phyloP scores from a whole-genome alignment of 2,329 filamentous ascomycete genomes.

The Cercospora beticola region DNA sequence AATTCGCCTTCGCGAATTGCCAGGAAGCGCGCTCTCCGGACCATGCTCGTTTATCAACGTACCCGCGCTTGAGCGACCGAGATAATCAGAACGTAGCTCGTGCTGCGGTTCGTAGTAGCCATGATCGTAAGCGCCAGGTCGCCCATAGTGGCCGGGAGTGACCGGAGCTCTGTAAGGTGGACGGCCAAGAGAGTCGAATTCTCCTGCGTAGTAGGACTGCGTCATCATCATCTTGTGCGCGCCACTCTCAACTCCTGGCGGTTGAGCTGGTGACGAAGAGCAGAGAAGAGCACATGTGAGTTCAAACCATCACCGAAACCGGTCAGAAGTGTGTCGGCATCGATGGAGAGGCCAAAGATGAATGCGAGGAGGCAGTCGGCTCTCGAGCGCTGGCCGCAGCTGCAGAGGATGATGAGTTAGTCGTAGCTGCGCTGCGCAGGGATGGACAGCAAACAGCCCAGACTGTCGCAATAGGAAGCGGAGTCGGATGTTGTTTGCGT shows the following conservation, averaged over 20 bases:
- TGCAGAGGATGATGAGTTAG: background rate
- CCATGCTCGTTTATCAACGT: conserved; percentile 37
- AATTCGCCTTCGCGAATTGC: conserved; percentile 52
- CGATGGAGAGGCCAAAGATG: background rate
- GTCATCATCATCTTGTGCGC: conserved; percentile 33
- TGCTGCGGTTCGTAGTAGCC: conserved; percentile 30
- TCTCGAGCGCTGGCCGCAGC: background rate
- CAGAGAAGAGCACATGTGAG: background rate
- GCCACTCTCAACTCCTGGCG: background rate
- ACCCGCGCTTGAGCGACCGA: conserved; percentile 23
- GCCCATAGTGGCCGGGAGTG: conserved; percentile 30
- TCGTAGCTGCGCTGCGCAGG: background rate
- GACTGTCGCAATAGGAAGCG: conserved; percentile 10
- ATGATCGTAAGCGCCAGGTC: conserved; percentile 28
- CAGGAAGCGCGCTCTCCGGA: conserved; percentile 36
- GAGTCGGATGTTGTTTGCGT: conserved; percentile 23
- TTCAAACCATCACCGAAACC: background rate
- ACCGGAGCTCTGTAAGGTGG: conserved; percentile 26
- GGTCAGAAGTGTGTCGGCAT: background rate
- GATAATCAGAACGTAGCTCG: conserved; percentile 30
- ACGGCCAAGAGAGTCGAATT: conserved; percentile 30
- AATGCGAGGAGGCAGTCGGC: background rate
- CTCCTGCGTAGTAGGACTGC: conserved; percentile 34
- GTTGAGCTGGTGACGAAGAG: background rate
- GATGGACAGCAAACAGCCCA: conserved; percentile 23